Base-by-base conservation (phyloP, 805 yeast genomes). In the Teunomyces aglyptinius region DNA sequence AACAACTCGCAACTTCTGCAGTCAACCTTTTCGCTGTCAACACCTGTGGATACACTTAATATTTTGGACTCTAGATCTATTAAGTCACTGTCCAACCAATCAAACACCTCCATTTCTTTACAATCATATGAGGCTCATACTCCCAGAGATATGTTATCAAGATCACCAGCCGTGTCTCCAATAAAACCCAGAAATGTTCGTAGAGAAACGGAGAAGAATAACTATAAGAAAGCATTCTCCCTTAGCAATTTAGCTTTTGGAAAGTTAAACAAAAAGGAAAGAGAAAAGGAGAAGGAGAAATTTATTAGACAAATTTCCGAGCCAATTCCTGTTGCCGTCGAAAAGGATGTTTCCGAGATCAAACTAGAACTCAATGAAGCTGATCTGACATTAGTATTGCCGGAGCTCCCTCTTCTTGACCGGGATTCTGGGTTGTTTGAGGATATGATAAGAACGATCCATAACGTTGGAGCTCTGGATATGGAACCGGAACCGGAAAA, bases 191-290 rank as follows among this genome's bases (percentile, higher is more conserved):
- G 28, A 19, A 13, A 13, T 12, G 3, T 26, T 3, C 16, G 12
- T 26, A 15, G 15, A 16, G 22, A 13, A n/a, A 8, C 39, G 15
- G 12, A n/a, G 11, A 36, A 36, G 27, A 24, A 15, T 15, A 47
- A 33, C n/a, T n/a, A 35, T 19, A 43, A 43, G 38, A 38, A 35
- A 26, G 27, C 46, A 6, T 47, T 47, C 10, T 43, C 49, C n/a
- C 43, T 47, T 13, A 22, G 26, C 2, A 47, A 43, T 31, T 43
- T 47, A 40, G 44, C 29, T 16, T 28, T 19, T 20, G 29, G 33
- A 24, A 40, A 27, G 33, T 31, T 31, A 10, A 29, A 40, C 13
- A 28, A 27, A 5, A 40, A 19, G 22, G 35, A 29, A 29, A 40
- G 11, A 13, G 26, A 18, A 28, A 40, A 12, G 15, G 32, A 19